A percentile compares a stretch with the other conserved stretches of the same genome.
Evolutionary conservation across 768 basidiomycete species (phyloP).

Genomic region (Epithele typhae): DNA sequence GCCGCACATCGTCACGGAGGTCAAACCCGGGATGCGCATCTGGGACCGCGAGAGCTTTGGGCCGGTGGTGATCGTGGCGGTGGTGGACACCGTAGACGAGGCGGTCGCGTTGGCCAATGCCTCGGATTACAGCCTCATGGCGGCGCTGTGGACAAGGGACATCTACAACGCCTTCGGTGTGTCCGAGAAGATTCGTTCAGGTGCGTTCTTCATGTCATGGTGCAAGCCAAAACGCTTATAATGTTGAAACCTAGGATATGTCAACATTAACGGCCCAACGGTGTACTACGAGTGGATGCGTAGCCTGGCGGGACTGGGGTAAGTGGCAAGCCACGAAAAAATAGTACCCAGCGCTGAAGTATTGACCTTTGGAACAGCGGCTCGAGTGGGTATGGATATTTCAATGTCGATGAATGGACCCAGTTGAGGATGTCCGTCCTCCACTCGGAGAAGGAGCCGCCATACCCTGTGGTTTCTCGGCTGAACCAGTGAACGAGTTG

Average conservation of each 20-base stretch:
- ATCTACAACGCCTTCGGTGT: conserved; percentile 39
- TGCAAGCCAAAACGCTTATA: no score
- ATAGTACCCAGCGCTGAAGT: no score
- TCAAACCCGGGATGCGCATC: conserved; percentile 44
- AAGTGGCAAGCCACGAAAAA: conserved; percentile 12
- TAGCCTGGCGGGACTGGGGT: conserved; percentile 44
- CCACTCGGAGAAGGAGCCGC: conserved; percentile 28
- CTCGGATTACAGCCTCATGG: conserved; percentile 46
- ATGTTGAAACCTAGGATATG: no score
- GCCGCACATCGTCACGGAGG: conserved; percentile 47
- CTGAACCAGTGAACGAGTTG: not conserved
- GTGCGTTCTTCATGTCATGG: no score
- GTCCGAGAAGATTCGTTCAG: conserved; percentile 44
- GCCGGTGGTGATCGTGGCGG: conserved; percentile 44
- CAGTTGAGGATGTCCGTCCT: conserved; percentile 39
- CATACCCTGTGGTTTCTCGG: conserved; percentile 3
- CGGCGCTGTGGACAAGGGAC: conserved; percentile 50
- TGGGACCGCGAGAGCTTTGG: conserved; percentile 64
- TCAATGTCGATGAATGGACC: conserved; percentile 48
- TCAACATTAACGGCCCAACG: conserved; percentile 53
- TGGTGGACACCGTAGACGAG: conserved; percentile 47
- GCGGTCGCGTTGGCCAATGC: conserved; percentile 53
- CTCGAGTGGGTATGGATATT: conserved; percentile 46
- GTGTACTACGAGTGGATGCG: conserved; percentile 39
- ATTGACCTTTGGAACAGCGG: conserved; percentile 14